Evolutionary conservation across 2,329 filamentous ascomycete genomes (phyloP), one percentile per base, ranked within the genome.

Genomic region (Curvularia lunata): DNA sequence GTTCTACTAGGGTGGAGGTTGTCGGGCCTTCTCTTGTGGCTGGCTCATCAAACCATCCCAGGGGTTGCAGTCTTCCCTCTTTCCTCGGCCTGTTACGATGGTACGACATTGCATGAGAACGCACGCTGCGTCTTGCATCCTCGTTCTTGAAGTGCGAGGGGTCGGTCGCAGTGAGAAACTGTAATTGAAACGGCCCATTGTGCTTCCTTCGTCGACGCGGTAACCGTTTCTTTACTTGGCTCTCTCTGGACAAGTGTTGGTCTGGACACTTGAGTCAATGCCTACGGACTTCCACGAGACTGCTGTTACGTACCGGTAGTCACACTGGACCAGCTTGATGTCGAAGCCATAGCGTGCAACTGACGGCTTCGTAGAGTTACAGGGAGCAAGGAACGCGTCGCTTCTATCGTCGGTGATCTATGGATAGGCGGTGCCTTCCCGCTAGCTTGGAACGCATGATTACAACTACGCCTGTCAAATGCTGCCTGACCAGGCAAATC

Each of bases 81-180:
- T 25, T 34, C 13, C 58, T 46, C 13, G 58, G 54, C 41, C 64
- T 65, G 42, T 69, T 72, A 42, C 69, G 59, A 53, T 70, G 70
- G 19, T 71, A 65, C 6, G 66, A 68, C 73, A 75, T 76, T 23
- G 69, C 73, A 50, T 74, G 71, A 5, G 72, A 75, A 8, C 73
- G 73, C 43, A 76, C 65, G 47, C 64, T 71, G 32, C 66, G 63
- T 53, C 69, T 73, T 5, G 63, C 60, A 4, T 59, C 52, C 32
- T 66, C 64, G 42, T 70, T 62, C 25, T 68, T 74, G 59, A 76
- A 76, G 12, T 75, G 64, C 5, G 70, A 66, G 1, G 64, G 73
- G 45, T 73, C 61, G 32, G 71, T 75, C 25, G 69, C 72, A 2
- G 69, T 71, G 10, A 75, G 49, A 27, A 75, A 74, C 32, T 71